phyloP scores from a whole-genome alignment of 2,329 filamentous ascomycete species.

The Microascus cirrosus region DNA sequence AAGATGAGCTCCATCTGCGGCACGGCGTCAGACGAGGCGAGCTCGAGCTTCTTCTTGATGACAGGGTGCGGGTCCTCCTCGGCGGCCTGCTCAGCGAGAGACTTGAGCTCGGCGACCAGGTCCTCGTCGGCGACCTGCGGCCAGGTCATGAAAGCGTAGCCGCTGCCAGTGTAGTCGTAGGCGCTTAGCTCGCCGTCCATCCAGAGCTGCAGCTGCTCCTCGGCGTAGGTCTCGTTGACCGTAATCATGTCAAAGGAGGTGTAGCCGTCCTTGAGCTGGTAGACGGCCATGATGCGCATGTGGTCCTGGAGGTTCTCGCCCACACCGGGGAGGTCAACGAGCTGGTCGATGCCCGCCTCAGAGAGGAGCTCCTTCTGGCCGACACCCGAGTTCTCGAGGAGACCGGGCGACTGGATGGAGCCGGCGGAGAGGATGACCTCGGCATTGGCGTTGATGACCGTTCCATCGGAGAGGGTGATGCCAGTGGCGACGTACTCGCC shows the following conservation, averaged over 20 bases:
- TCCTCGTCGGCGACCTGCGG: constrained; percentile 20
- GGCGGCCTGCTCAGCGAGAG: constrained; percentile 20
- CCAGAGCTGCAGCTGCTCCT: constrained; percentile 1
- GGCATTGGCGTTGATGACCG: constrained; percentile 25
- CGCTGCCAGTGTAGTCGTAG: constrained; percentile 26
- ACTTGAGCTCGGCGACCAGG: constrained; percentile 13
- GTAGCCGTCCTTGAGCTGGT: constrained; percentile 24
- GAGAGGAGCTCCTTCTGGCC: constrained; percentile 20
- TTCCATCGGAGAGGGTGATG: constrained; percentile 23
- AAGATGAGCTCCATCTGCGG: constrained; percentile 17
- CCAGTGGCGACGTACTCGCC: constrained; percentile 16
- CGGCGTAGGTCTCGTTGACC: constrained; percentile 14
- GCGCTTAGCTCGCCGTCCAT: constrained; percentile 15
- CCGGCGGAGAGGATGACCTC: constrained; percentile 14
- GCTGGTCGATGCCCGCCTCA: constrained; percentile 22
- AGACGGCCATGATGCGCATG: constrained; percentile 13
- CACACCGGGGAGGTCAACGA: constrained; percentile 29
- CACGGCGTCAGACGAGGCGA: constrained; percentile 18
- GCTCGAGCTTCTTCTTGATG: constrained; percentile 25
- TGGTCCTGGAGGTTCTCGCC: constrained; percentile 39
- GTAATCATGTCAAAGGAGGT: constrained; percentile 15
- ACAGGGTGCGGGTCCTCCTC: constrained; percentile 25
- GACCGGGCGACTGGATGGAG: constrained; percentile 10
- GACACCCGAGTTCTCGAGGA: constrained; percentile 22
- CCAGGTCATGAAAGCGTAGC: constrained; percentile 31